Base-by-base conservation (phyloP, 306 rosid species). In the Ceratonia siliqua region DNA sequence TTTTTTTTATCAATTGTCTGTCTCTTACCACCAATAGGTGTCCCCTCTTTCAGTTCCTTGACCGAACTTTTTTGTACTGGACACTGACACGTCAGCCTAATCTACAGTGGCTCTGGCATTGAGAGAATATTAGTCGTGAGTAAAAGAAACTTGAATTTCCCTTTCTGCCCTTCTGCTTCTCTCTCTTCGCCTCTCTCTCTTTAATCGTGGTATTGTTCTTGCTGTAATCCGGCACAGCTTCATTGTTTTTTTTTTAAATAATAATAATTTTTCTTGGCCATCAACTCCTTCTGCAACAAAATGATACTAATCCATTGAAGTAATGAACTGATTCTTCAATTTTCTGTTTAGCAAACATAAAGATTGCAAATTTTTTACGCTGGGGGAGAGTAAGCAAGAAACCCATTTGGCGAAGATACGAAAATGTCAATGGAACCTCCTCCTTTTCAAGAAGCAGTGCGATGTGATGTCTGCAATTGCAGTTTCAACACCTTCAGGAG, bases 381-480 rank as follows among this genome's bases (percentile, higher is more conserved):
- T 56, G 49, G 24, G 22, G 21, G 42, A 10, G 28, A 20, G 21
- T 14, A 20, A 66, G 48, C 42, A 63, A 79, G 66, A 68, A 61
- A 56, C 20, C 81, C 64, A 41, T 28, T 56, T 55, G 53, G 10
- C n/a, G 62, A 56, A 30, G 10, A 75, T 20, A 33, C 46, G 59
- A 80, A 45, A 48, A 89, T 89, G 90, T 83, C 84, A 41, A 25
- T 66, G 86, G 98, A 88, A 81, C 85, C 95, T 72, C 99, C 99
- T 78, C 66, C 88, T 54, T 95, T 92, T 70, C 96, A 92, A 80
- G 99, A 89, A 87, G 81, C 97, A 70, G 91, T 89, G 11, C 90
- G 97, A 78, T 95, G 99, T 50, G 98, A 90, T 48, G 96, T 92
- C 81, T 95, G 98, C 91, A 90, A 79, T 87, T 90, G 99, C 91